Conservation (phyloP, 1,284 basidiomycete species). For the Tilletia setariae region DNA sequence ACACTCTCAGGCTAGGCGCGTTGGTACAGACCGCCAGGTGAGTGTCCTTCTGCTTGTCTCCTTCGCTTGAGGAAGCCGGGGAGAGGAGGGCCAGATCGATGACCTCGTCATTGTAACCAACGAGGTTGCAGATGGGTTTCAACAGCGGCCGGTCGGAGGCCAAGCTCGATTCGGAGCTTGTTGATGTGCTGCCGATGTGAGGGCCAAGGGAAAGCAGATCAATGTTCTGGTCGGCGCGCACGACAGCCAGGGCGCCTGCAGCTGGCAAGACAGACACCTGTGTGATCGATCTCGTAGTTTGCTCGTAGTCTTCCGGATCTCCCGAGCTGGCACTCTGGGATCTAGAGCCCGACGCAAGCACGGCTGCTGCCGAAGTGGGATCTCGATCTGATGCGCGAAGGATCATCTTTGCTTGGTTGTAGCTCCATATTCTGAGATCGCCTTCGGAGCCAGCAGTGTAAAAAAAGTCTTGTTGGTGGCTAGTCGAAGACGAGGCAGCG, state of each 20-base stretch:
- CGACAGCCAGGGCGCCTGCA: conserved; percentile 60
- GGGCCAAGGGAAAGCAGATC: conserved; percentile 62
- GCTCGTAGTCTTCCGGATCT: conserved; percentile 35
- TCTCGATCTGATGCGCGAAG: conserved; percentile 8
- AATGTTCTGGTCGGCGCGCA: conserved; percentile 96
- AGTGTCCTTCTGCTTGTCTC: conserved; percentile 59
- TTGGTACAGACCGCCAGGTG: conserved; percentile 93
- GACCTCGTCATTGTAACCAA: conserved; percentile 98
- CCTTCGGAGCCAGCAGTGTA: conserved; percentile 46
- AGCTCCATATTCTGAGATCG: conserved; percentile 40
- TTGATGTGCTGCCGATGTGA: neutral
- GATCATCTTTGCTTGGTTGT: conserved; percentile 25
- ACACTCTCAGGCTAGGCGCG: conserved; percentile 84
- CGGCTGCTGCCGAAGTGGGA: conserved; percentile 2
- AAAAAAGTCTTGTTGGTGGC: conserved; percentile 49
- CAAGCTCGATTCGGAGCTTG: neutral
- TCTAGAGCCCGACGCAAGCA: neutral
- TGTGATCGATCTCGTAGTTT: conserved; percentile 37
- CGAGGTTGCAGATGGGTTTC: conserved; percentile 66
- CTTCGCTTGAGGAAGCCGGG: conserved; percentile 37
- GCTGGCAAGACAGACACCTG: conserved; percentile 31
- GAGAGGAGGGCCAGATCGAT: conserved; percentile 67
- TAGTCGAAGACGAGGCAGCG: conserved; percentile 70
- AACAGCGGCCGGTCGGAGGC: conserved; percentile 63
- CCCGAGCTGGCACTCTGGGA: neutral